A percentile compares a stretch with the other conserved stretches of the same genome.
phyloP scores from a whole-genome alignment of 2,329 filamentous ascomycete species.

The Aureobasidium subglaciale region DNA sequence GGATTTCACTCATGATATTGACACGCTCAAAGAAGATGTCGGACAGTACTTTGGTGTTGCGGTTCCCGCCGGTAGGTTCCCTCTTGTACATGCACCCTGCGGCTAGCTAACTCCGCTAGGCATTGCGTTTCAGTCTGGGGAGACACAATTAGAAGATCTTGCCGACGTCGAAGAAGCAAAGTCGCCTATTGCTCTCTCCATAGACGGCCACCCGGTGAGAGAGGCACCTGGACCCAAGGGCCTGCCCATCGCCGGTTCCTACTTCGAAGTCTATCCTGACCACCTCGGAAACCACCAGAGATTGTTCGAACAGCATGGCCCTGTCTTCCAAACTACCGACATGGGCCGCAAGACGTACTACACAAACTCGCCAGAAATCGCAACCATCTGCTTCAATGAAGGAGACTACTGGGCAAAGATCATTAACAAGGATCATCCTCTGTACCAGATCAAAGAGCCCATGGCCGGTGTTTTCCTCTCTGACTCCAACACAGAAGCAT shows the following conservation, averaged over 20 bases:
- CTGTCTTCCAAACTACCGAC: constrained; percentile 31
- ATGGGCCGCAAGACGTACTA: constrained; percentile 31
- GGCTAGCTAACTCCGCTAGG: constrained; percentile 8
- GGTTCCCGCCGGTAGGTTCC: constrained; percentile 22
- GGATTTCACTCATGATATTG: constrained; percentile 20
- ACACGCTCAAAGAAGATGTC: constrained; percentile 23
- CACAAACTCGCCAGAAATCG: constrained; percentile 32
- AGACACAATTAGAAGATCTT: constrained; percentile 15
- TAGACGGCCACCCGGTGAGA: constrained; percentile 45
- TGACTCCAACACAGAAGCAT: constrained; percentile 47
- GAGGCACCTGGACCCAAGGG: constrained; percentile 32
- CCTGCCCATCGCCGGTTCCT: constrained; percentile 32
- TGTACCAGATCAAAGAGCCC: constrained; percentile 27
- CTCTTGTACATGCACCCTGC: neutral
- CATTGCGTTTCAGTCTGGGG: constrained; percentile 5
- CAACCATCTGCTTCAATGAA: constrained; percentile 28
- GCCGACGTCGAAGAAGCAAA: constrained; percentile 9
- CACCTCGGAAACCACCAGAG: constrained; percentile 36
- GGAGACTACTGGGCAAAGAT: constrained; percentile 37
- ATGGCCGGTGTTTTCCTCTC: constrained; percentile 27
- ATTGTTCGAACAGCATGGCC: constrained; percentile 33
- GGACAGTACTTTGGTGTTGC: constrained; percentile 27
- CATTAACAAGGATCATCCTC: constrained; percentile 27
- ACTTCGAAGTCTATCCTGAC: constrained; percentile 33
- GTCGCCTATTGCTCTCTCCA: constrained; percentile 31